phyloP scores from a whole-genome alignment of 1,139 yeast species.

The Magnusiomyces suaveolens region DNA sequence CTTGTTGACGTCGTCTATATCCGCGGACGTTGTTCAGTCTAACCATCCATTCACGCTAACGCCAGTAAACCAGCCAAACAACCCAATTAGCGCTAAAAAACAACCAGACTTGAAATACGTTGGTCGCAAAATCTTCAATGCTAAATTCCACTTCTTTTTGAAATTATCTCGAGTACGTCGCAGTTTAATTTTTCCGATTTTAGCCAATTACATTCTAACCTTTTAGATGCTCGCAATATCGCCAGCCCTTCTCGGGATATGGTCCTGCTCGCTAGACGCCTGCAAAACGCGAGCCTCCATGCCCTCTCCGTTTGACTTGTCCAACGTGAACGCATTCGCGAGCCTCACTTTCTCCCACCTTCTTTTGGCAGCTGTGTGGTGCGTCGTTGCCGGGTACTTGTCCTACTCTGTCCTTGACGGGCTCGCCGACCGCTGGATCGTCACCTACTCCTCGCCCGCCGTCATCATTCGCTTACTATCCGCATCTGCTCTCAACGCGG shows the following conservation, averaged over 20 bases:
- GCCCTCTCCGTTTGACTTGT: not conserved
- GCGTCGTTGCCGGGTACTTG: conserved; percentile 75
- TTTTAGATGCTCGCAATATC: too few relatives aligned
- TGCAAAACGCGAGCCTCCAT: not conserved
- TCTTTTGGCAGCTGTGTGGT: conserved; percentile 35
- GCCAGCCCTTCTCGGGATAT: too few relatives aligned
- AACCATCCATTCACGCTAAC: too few relatives aligned
- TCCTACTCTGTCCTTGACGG: conserved; percentile 83
- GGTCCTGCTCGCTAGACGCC: not conserved
- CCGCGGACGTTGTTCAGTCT: too few relatives aligned
- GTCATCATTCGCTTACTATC: conserved; percentile 80
- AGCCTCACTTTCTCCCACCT: conserved; percentile 28
- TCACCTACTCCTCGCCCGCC: conserved; percentile 77
- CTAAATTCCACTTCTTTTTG: conserved; percentile 65
- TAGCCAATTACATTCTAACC: conserved; percentile 25
- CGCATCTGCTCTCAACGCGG: conserved; percentile 62
- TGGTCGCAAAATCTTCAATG: conserved; percentile 59
- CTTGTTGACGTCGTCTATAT: too few relatives aligned
- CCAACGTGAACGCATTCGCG: not conserved
- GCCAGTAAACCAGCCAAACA: too few relatives aligned
- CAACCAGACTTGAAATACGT: conserved; percentile 40
- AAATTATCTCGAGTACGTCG: conserved; percentile 25
- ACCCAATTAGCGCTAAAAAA: too few relatives aligned
- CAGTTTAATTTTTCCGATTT: conserved; percentile 48
- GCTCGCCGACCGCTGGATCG: conserved; percentile 82